Evolutionary conservation across 768 basidiomycete genomes (phyloP).

Genomic region (Boletus pseudopeckii): DNA sequence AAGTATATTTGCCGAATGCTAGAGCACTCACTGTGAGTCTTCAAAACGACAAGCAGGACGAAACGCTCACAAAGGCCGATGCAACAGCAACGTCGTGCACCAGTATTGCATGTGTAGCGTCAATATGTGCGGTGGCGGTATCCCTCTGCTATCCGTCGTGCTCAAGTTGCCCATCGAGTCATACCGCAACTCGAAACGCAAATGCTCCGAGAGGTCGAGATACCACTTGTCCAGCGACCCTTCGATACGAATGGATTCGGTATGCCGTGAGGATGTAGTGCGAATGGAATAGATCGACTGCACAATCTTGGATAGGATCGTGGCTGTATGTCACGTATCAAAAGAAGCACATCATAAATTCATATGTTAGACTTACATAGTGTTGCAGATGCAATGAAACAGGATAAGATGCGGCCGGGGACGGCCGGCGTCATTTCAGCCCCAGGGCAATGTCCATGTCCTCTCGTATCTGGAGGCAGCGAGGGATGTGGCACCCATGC

Average conservation of each 20-base stretch:
- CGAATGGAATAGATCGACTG: constrained; percentile 70
- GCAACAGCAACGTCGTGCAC: constrained; percentile 71
- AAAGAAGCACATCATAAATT: neutral
- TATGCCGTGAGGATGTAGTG: constrained; percentile 50
- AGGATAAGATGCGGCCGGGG: constrained; percentile 59
- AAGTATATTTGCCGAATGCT: constrained; percentile 29
- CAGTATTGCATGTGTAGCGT: constrained; percentile 86
- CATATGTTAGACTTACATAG: constrained; percentile 51
- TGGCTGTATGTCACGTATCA: constrained; percentile 42
- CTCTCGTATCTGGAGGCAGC: constrained; percentile 30
- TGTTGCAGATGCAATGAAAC: constrained; percentile 69
- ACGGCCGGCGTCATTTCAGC: constrained; percentile 26
- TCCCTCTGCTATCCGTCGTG: constrained; percentile 22
- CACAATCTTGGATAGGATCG: constrained; percentile 64
- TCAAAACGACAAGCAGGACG: neutral
- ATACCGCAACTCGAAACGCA: constrained; percentile 56
- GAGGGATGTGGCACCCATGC: constrained; percentile 44
- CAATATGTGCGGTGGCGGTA: constrained; percentile 61
- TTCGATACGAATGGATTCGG: constrained; percentile 57
- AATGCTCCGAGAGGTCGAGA: constrained; percentile 61
- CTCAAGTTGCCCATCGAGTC: constrained; percentile 33
- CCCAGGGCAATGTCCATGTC: constrained; percentile 26
- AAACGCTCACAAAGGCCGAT: constrained; percentile 70
- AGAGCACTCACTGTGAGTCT: neutral
- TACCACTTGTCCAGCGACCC: constrained; percentile 71